Evolutionary conservation across 1,139 yeast species (phyloP).

Genomic region (Yamadazyma triangularis): DNA sequence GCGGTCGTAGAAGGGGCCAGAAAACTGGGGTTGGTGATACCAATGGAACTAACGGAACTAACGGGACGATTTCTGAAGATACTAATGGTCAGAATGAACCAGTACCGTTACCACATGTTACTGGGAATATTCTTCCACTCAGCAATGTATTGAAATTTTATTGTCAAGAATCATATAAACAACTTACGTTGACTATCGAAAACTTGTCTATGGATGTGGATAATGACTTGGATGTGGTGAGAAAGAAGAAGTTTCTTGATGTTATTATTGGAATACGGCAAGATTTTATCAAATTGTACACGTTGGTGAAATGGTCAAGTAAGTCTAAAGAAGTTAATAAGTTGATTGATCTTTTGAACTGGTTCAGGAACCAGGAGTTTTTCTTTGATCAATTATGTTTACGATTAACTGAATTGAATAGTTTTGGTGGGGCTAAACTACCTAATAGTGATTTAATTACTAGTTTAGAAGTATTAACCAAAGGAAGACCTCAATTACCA

Average conservation of each 20-base stretch:
- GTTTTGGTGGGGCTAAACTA: constrained; percentile 76
- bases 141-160: constrained; percentile 55
- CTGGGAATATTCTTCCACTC: constrained; percentile 65
- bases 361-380: constrained; percentile 75
- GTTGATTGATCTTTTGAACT: constrained; percentile 79
- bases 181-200: constrained; percentile 58
- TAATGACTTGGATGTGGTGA: constrained; percentile 49
- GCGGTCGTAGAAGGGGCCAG: too few species aligned
- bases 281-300: constrained; percentile 78
- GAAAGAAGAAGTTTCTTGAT: constrained; percentile 66
- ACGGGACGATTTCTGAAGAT: too few species aligned
- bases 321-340: constrained; percentile 65
- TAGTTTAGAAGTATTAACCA: constrained; percentile 75
- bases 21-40: too few species aligned
- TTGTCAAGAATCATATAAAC: constrained; percentile 61
- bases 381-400: constrained; percentile 55
- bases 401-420: constrained; percentile 55
- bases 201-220: constrained; percentile 41
- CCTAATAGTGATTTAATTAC: constrained; percentile 88
- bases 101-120: constrained; percentile 61
- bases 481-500: constrained; percentile 75
- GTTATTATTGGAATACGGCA: constrained; percentile 69
- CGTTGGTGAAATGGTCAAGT: constrained; percentile 82
- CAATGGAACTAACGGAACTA: too few species aligned
- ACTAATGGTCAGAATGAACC: too few species aligned